Percentiles rank a stretch among this genome's conserved stretches.
Evolutionary conservation across 164 flowering plant genomes (phyloP).

Genomic region (Umbilicus rupestris): DNA sequence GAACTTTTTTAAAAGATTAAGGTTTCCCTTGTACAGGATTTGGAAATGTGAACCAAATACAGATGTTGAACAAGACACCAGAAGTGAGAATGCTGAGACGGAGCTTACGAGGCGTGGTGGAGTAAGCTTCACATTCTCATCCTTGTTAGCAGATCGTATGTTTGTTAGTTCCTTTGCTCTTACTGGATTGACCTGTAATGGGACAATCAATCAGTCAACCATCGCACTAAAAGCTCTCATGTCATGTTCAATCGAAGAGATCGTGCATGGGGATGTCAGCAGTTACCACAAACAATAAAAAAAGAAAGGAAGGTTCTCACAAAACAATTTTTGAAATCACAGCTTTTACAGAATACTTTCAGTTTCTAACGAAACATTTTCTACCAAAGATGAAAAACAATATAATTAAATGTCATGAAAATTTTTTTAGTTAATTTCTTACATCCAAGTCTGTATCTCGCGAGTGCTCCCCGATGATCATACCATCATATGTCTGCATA

Average conservation of each 20-base stretch:
- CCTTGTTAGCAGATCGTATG: slow-evolving; percentile 75
- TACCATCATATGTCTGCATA: slow-evolving; percentile 90
- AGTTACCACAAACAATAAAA: neutral
- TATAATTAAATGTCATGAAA: neutral
- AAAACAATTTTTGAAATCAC: neutral
- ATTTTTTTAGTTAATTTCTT: slow-evolving; percentile 17
- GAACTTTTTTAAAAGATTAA: no score
- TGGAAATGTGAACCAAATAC: neutral
- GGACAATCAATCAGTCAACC: slow-evolving; percentile 11
- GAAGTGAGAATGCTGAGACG: neutral
- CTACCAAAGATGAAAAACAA: no score
- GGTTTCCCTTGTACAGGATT: neutral
- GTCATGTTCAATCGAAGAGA: neutral
- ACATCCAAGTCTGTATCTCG: slow-evolving; percentile 96
- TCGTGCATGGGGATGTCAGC: neutral
- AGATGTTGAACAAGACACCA: neutral
- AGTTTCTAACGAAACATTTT: neutral
- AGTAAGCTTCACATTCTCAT: slow-evolving; percentile 86
- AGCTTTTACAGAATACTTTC: neutral
- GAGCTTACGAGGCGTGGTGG: slow-evolving; percentile 85
- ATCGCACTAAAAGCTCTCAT: neutral
- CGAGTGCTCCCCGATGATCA: slow-evolving; percentile 96
- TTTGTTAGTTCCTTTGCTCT: slow-evolving; percentile 70
- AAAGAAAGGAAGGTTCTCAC: neutral
- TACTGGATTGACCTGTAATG: slow-evolving; percentile 74